Base-by-base conservation (phyloP, 2,329 filamentous ascomycete species). In the Aspergillus brunneoviolaceus region DNA sequence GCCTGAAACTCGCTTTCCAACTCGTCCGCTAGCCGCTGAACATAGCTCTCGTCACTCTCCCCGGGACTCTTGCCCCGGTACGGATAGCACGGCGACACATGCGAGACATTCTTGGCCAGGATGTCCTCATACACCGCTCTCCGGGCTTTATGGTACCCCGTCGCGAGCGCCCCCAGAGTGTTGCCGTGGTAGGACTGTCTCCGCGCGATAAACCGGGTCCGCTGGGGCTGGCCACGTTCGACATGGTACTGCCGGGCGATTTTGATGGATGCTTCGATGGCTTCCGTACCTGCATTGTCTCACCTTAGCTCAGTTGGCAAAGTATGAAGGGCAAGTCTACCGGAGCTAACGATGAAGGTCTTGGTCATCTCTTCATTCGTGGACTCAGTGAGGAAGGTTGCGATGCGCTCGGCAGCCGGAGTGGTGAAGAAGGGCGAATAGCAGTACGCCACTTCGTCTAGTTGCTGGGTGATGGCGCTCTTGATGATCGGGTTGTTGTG, bases 121-220 rank as follows among this genome's bases (percentile, higher is more conserved):
- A 89, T 79, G 1, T 81, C 80, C 65, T 87, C 83, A 66, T 88
- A 92, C 1, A 85, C 81, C 1, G 81, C 79, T 59, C 87, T 82
- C 35, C 90, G 81, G 5, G 79, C 77, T 3, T 81, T 74, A 70
- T 91, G 86, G 10, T 88, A 87, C 10, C 88, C 83, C 16, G 89
- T 78, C 0, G 84, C 83, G 56, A 92, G 79, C 1, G 89, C 81
- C 0, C 89, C 89, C 0, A 92, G 72, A 0, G 89, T 91, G 31
- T 82, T 86, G 5, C 89, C 89, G 66, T 92, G 89, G 67, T 90
- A 92, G 10, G 85, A 88, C 23, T 85, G 81, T 29, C 84, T 76
- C 14, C 89, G 82, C 5, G 86, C 80, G 65, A 92, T 89, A 74
- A 89, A 89, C 52, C 83, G 80, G 0, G 78, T 79, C 2, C 88